Conservation (phyloP, 164 flowering plant species). For the Annona cherimola region DNA sequence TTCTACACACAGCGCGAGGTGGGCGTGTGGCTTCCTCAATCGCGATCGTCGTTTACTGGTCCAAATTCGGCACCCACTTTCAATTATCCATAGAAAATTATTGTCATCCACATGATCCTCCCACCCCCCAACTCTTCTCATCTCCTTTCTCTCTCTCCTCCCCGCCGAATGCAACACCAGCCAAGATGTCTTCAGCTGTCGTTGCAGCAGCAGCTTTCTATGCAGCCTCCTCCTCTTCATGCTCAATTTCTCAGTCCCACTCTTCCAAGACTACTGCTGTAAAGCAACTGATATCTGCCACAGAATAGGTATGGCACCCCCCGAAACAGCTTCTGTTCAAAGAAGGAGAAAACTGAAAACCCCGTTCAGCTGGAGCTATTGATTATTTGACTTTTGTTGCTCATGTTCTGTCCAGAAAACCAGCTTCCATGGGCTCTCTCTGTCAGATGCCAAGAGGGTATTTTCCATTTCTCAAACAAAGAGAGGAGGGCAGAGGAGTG, state of each 20-base stretch:
- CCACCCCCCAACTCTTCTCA: neutral
- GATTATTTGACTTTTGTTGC: no score
- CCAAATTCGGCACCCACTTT: no score
- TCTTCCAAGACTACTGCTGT: slow-evolving; percentile 18
- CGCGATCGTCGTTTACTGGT: no score
- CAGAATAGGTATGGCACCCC: slow-evolving; percentile 31
- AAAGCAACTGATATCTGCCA: slow-evolving; percentile 16
- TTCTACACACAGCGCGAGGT: no score
- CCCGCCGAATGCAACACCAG: neutral
- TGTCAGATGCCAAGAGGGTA: slow-evolving; percentile 58
- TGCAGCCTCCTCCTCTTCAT: slow-evolving; percentile 31
- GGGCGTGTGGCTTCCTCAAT: no score
- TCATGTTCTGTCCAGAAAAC: slow-evolving; percentile 40
- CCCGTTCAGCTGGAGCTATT: neutral
- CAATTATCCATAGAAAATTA: neutral
- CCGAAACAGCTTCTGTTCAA: neutral
- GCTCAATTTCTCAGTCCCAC: slow-evolving; percentile 29
- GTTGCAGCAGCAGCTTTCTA: slow-evolving; percentile 36
- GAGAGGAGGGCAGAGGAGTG: slow-evolving; percentile 14
- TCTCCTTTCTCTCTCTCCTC: neutral
- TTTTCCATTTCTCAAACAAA: slow-evolving; percentile 24
- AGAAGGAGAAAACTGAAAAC: neutral
- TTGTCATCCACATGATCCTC: neutral
- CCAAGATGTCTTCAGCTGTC: slow-evolving; percentile 29
- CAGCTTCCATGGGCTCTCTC: slow-evolving; percentile 56